Percentiles rank a stretch among this genome's conserved stretches.
phyloP scores from a whole-genome alignment of 75 land plant genomes.

The Gnetum montanum region DNA sequence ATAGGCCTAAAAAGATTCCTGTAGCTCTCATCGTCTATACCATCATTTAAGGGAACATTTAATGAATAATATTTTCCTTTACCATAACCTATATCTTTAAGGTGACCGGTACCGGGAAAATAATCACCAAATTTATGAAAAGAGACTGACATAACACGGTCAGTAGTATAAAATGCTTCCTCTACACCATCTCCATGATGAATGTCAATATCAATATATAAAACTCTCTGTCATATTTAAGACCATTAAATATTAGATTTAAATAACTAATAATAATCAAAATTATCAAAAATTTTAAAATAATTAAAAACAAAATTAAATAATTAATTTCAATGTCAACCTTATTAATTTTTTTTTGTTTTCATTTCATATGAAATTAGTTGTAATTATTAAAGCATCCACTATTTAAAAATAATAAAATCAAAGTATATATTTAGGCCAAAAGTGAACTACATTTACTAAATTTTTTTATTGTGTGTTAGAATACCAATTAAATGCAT shows the following conservation, averaged over 20 bases:
- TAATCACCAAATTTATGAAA: constrained; percentile 56
- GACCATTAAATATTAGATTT: neutral
- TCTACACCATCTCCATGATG: constrained; percentile 73
- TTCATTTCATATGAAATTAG: too few relatives aligned
- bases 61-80: constrained; percentile 42
- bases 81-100: constrained; percentile 33
- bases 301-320: neutral
- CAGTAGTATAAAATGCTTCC: constrained; percentile 58
- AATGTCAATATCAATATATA: constrained; percentile 54
- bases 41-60: constrained; percentile 52
- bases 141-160: constrained; percentile 52
- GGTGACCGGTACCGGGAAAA: constrained; percentile 50
- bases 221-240: constrained; percentile 29
- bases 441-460: too few relatives aligned
- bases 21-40: constrained; percentile 54
- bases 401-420: too few relatives aligned
- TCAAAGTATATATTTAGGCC: too few relatives aligned
- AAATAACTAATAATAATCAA: neutral
- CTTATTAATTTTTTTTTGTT: too few relatives aligned
- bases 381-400: too few relatives aligned
- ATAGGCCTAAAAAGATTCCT: constrained; percentile 31
- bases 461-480: too few relatives aligned
- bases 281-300: neutral
- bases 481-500: too few relatives aligned
- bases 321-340: too few relatives aligned